A percentile compares a stretch with the other conserved stretches of the same genome.
Conservation (phyloP, 441 rosid genomes). For the Theobroma grandiflorum region DNA sequence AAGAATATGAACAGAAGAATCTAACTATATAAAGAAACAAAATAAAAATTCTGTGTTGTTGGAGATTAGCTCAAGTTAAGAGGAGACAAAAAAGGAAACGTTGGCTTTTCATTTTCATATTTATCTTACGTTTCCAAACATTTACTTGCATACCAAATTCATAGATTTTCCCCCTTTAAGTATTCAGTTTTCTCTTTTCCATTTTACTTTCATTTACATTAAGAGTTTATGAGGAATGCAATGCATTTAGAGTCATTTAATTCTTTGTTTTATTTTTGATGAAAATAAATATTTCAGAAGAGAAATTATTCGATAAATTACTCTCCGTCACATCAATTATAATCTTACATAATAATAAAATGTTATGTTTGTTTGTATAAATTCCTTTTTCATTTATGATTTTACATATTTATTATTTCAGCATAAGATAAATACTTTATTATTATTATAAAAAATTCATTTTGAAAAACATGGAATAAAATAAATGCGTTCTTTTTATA, state of each 20-base stretch:
- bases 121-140: neutral
- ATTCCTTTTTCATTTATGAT: no score
- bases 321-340: no score
- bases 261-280: neutral
- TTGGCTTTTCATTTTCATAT: neutral
- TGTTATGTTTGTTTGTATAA: no score
- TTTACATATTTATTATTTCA: no score
- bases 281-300: neutral
- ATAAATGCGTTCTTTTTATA: no score
- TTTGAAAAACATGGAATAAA: no score
- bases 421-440: no score
- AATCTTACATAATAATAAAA: no score
- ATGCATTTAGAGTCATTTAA: neutral
- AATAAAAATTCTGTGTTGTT: neutral
- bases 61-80: constrained; percentile 14
- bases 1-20: constrained; percentile 35
- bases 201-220: no score
- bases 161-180: neutral
- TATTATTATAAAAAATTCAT: no score
- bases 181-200: neutral
- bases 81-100: constrained; percentile 22
- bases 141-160: neutral
- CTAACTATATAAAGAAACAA: neutral
- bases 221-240: neutral
- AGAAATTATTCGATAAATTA: no score